Conservation (phyloP, 169 alveolate species). For the Plasmodium cynomolgi region DNA sequence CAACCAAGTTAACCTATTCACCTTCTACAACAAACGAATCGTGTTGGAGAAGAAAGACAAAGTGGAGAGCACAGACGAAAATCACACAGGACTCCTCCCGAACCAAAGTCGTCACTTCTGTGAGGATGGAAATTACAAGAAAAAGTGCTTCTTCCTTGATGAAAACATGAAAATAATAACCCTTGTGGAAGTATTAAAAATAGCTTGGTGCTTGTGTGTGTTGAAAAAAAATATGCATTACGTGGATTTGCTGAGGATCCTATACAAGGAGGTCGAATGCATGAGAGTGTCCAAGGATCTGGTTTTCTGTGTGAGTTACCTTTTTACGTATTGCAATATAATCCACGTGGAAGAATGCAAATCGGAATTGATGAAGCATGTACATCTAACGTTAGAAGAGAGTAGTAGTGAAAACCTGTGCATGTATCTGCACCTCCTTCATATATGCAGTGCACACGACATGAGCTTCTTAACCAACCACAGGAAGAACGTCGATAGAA, state of each 20-base stretch:
- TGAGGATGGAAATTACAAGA: background rate
- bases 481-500: slow-evolving; percentile 27
- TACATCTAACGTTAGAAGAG: background rate
- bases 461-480: background rate
- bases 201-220: slow-evolving; percentile 68
- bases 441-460: slow-evolving; percentile 30
- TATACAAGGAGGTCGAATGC: slow-evolving; percentile 40
- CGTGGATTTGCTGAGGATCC: slow-evolving; percentile 36
- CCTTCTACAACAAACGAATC: slow-evolving; percentile 62
- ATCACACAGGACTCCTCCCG: background rate
- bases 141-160: slow-evolving; percentile 16
- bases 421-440: slow-evolving; percentile 51
- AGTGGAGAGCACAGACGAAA: background rate
- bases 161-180: slow-evolving; percentile 52
- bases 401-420: slow-evolving; percentile 54
- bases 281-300: slow-evolving; percentile 30
- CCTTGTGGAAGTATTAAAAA: slow-evolving; percentile 33
- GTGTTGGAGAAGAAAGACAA: background rate
- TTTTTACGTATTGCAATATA: slow-evolving; percentile 39
- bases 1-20: background rate
- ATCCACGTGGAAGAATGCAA: slow-evolving; percentile 47
- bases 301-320: slow-evolving; percentile 30
- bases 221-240: slow-evolving; percentile 14
- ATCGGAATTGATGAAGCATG: slow-evolving; percentile 11
- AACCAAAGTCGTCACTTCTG: background rate